Base-by-base conservation (phyloP, 768 basidiomycete species). In the Trichaptum fuscoviolaceum region DNA sequence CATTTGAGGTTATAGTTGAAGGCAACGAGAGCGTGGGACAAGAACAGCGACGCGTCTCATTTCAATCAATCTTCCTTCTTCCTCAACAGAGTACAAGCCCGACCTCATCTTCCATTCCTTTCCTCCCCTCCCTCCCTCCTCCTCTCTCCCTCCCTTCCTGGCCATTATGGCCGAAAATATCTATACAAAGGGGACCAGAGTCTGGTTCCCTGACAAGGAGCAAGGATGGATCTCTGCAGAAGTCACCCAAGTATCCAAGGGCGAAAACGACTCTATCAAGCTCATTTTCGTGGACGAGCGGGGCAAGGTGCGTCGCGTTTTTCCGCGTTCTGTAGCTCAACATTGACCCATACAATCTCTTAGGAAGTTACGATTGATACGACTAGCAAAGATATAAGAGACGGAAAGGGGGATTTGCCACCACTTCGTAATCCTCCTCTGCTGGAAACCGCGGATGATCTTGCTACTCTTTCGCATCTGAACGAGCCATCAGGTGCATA, bases 391-490 rank as follows among this genome's bases (percentile, higher is more conserved):
- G 87, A 90, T 67, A 90, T 95, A 75, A 91, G 86, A 74, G 89
- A 90, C 73, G 87, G 87, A 60, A 88, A 89, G 72, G 87, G 88
- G 70, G 86, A 84, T 63, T 83, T 98, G 8, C 97, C 97, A 58
- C 97, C 96, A 58, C 80, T 99, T 73, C 90, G 96, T 70, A 99
- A 99, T 79, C 97, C 97, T 35, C 97, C 96, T 35, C 80, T 98
- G 63, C 82, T 99, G 68, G 97, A 99, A 81, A 94, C 93, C 20
- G 94, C 95, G 34, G 97, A 99, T 79, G 97, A 99, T 83, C 84
- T 99, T 75, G 96, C 97, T 62, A 97, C 96, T 65, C 87, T 99
- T 72, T 97, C 95, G 62, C 95, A 99, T 82, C 83, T 99, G 70
- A 99, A 99, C 76, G 97, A 99, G 77, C 96, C 97, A 64, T 93